A percentile compares a stretch with the other conserved stretches of the same genome.
Evolutionary conservation across 139 green algal genomes (phyloP).

Genomic region (Choricystis sp.): DNA sequence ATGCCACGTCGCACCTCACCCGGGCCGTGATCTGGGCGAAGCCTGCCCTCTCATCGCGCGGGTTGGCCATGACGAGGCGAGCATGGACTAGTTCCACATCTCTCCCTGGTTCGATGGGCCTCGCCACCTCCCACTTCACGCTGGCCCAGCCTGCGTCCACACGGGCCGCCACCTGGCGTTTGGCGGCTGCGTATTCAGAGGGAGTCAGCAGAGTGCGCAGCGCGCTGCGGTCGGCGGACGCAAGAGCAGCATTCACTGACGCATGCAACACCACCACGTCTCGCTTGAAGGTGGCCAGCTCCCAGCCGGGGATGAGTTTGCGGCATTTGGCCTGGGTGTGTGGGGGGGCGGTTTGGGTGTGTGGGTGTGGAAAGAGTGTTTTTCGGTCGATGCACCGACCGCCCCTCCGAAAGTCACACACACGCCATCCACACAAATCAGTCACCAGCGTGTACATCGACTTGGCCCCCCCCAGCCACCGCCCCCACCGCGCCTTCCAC

Average conservation of each 20-base stretch:
- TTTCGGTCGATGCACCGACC: too few relatives aligned
- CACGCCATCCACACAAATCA: too few relatives aligned
- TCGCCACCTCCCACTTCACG: conserved; percentile 21
- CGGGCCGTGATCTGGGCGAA: conserved; percentile 32
- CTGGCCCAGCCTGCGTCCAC: conserved; percentile 23
- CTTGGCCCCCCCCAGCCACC: conserved; percentile 16
- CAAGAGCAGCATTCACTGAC: conserved; percentile 11
- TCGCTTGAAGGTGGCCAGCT: conserved; percentile 2
- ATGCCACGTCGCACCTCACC: neutral
- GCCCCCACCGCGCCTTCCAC: conserved; percentile 19
- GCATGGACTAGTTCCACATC: conserved; percentile 23
- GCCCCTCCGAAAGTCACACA: too few relatives aligned
- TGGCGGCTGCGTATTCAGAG: conserved; percentile 21
- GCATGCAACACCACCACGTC: conserved; percentile 16
- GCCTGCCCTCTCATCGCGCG: conserved; percentile 15
- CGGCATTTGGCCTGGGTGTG: conserved; percentile 9
- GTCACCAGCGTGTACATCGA: conserved; percentile 24
- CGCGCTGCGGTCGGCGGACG: conserved; percentile 13
- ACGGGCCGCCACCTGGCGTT: conserved; percentile 25
- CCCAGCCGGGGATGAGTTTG: conserved; percentile 5
- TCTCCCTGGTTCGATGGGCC: neutral
- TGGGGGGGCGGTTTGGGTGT: too few relatives aligned
- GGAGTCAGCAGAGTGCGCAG: conserved; percentile 27
- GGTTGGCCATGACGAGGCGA: conserved; percentile 14
- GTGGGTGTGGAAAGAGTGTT: too few relatives aligned